Percentiles rank a stretch among this genome's conserved stretches.
phyloP scores from a whole-genome alignment of 169 alveolate species.

The Theileria sp. region DNA sequence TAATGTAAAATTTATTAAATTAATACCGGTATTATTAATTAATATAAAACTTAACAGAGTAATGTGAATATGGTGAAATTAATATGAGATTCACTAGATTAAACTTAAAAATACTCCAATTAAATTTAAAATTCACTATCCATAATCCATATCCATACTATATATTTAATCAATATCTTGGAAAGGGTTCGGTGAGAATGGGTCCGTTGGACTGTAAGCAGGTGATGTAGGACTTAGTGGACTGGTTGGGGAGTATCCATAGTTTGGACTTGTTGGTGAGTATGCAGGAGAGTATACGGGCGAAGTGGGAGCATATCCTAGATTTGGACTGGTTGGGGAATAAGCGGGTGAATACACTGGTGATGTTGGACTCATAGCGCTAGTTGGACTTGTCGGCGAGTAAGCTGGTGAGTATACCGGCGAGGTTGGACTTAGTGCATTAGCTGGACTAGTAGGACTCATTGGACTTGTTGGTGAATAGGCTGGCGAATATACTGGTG shows the following conservation, averaged over 20 bases:
- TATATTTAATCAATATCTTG: slow-evolving; percentile 20
- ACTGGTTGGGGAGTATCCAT: slow-evolving; percentile 54
- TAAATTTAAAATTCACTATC: neutral
- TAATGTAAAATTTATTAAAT: no score
- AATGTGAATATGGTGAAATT: no score
- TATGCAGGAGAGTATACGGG: slow-evolving; percentile 85
- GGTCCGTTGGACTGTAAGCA: slow-evolving; percentile 74
- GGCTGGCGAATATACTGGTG: slow-evolving; percentile 70
- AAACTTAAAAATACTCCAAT: neutral
- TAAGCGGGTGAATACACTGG: slow-evolving; percentile 87
- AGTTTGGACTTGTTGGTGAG: slow-evolving; percentile 73
- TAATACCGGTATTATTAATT: no score
- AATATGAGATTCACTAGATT: no score
- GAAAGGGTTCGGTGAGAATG: slow-evolving; percentile 70
- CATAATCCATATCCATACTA: neutral
- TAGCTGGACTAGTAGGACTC: slow-evolving; percentile 86
- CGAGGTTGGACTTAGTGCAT: slow-evolving; percentile 85
- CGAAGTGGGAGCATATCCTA: slow-evolving; percentile 80
- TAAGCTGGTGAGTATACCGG: slow-evolving; percentile 80
- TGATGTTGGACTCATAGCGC: slow-evolving; percentile 81
- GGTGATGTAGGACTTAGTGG: slow-evolving; percentile 75
- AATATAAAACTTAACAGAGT: no score
- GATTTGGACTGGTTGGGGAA: slow-evolving; percentile 85
- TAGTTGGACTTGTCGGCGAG: slow-evolving; percentile 78
- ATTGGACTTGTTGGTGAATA: slow-evolving; percentile 78